Conservation (phyloP, 169 alveolate genomes). For the Cryptosporidium meleagridis region DNA sequence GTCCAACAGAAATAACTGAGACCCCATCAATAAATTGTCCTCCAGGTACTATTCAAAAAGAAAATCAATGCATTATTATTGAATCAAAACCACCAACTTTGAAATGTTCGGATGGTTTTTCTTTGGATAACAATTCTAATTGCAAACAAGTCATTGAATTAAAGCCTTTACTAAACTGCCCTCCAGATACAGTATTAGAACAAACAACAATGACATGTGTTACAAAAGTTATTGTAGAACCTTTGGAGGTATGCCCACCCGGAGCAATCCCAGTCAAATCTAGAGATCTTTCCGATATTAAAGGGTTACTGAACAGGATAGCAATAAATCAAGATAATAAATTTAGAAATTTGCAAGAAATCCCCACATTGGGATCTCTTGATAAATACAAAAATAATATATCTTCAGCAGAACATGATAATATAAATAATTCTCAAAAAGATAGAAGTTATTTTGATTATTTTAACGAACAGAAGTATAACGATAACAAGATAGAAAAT, state of each 20-base stretch:
- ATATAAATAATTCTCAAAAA: not conserved
- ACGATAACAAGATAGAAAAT: not conserved
- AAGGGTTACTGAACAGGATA: conserved; percentile 38
- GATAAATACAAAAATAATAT: not conserved
- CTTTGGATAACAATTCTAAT: conserved; percentile 44
- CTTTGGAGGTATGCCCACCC: conserved; percentile 70
- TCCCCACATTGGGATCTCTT: conserved; percentile 48
- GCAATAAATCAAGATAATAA: not conserved
- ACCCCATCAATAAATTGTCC: conserved; percentile 31
- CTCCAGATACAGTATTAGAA: conserved; percentile 58
- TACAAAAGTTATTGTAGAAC: conserved; percentile 63
- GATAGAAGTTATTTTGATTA: not conserved
- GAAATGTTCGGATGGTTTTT: conserved; percentile 54
- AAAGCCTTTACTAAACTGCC: conserved; percentile 58
- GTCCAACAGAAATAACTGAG: conserved; percentile 49
- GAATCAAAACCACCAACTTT: conserved; percentile 50
- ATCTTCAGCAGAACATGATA: not conserved
- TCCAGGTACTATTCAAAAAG: conserved; percentile 22
- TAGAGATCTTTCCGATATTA: conserved; percentile 36
- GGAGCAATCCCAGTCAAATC: conserved; percentile 72
- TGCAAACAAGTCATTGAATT: conserved; percentile 69
- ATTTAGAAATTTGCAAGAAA: conserved; percentile 35
- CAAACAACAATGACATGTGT: conserved; percentile 68
- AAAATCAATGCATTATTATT: conserved; percentile 8
- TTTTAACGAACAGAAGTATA: not conserved